Percentiles rank a stretch among this genome's conserved stretches.
Conservation (phyloP, 2,329 filamentous ascomycete genomes). For the Colletotrichum destructivum region DNA sequence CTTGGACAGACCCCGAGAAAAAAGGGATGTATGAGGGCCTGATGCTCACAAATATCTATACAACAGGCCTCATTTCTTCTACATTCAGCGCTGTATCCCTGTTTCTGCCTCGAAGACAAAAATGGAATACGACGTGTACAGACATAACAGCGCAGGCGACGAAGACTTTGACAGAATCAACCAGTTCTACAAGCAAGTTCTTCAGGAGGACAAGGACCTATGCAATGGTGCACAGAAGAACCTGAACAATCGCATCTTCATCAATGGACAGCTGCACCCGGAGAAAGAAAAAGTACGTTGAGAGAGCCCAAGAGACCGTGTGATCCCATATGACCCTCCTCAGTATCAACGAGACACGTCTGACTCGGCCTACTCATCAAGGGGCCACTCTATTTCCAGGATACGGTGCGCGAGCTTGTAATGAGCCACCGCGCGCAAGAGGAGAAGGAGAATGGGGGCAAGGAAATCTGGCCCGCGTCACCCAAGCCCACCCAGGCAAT, state of each 20-base stretch:
- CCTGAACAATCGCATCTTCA: constrained; percentile 64
- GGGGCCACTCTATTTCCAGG: constrained; percentile 61
- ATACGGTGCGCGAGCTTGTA: constrained; percentile 46
- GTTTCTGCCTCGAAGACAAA: constrained; percentile 56
- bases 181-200: constrained; percentile 66
- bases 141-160: constrained; percentile 62
- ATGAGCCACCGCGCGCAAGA: constrained; percentile 47
- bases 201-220: constrained; percentile 66
- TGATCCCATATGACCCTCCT: background rate
- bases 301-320: background rate
- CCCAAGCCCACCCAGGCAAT: constrained; percentile 43
- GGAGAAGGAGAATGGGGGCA: constrained; percentile 42
- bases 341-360: background rate
- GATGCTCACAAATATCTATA: background rate
- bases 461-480: constrained; percentile 52
- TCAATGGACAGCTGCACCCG: constrained; percentile 67
- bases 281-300: constrained; percentile 60
- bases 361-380: background rate
- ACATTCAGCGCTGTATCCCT: constrained; percentile 66
- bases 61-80: constrained; percentile 62
- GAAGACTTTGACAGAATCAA: constrained; percentile 62
- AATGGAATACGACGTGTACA: constrained; percentile 67
- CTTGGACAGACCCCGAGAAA: background rate
- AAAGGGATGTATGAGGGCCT: background rate
- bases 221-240: constrained; percentile 65